Evolutionary conservation across 2,329 filamentous ascomycete genomes (phyloP).

Genomic region (Cladosporium halotolerans): DNA sequence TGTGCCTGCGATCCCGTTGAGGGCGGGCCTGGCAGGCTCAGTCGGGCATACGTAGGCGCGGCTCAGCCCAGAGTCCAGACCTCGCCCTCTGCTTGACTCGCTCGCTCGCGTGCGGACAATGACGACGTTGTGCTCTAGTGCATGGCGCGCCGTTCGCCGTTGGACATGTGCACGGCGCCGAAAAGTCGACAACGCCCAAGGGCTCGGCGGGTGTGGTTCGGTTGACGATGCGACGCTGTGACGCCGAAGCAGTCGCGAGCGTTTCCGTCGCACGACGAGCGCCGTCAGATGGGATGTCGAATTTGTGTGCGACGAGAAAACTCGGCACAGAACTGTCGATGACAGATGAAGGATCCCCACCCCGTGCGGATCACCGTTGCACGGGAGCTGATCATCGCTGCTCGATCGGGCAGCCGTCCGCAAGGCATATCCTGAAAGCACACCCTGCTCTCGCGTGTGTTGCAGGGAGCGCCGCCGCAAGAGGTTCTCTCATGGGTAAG

Average conservation of each 20-base stretch:
- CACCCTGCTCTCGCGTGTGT: neutral
- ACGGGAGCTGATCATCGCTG: neutral
- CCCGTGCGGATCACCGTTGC: constrained; percentile 10
- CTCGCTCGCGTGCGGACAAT: neutral
- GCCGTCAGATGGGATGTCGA: constrained; percentile 3
- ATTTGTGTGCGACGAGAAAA: neutral
- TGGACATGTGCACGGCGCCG: too few species aligned
- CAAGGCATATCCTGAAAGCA: neutral
- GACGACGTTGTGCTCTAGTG: neutral
- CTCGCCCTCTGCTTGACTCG: neutral
- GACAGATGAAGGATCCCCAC: neutral
- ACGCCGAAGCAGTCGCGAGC: neutral
- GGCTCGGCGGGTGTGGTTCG: too few species aligned
- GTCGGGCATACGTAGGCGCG: constrained; percentile 3
- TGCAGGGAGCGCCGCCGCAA: neutral
- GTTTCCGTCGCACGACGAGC: neutral
- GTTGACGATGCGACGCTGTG: too few species aligned
- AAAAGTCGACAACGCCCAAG: too few species aligned
- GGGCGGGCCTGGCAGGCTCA: neutral
- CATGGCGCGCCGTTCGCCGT: too few species aligned
- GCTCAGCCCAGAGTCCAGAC: neutral
- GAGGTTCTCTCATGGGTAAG: neutral
- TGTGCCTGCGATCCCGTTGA: neutral
- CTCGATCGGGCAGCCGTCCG: neutral
- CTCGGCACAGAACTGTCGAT: neutral